Conservation (phyloP, 2,329 filamentous ascomycete species). For the Mycosphaerella sp. region DNA sequence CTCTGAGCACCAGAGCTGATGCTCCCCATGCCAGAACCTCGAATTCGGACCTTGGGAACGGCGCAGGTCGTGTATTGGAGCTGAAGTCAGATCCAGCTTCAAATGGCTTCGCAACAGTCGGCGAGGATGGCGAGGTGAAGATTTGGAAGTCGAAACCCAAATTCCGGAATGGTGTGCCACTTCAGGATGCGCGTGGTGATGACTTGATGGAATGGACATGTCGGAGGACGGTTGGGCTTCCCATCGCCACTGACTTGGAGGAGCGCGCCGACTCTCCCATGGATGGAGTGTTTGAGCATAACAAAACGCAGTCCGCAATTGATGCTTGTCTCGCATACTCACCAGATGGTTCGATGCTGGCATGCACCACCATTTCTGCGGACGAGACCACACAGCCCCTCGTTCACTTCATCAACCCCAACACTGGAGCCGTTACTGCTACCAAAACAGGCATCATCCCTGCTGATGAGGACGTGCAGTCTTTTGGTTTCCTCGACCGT, state of each 20-base stretch:
- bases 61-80: constrained; percentile 58
- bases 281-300: constrained; percentile 37
- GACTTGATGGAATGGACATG: constrained; percentile 69
- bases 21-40: constrained; percentile 58
- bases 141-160: constrained; percentile 73
- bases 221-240: constrained; percentile 47
- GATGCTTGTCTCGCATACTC: constrained; percentile 70
- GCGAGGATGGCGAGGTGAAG: constrained; percentile 69
- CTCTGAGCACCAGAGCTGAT: constrained; percentile 76
- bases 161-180: constrained; percentile 59
- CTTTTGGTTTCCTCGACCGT: constrained; percentile 61
- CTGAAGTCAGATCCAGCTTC: constrained; percentile 63
- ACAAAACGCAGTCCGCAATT: constrained; percentile 7
- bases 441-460: constrained; percentile 49
- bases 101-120: constrained; percentile 74
- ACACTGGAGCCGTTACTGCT: constrained; percentile 59
- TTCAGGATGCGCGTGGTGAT: constrained; percentile 53
- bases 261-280: constrained; percentile 26
- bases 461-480: constrained; percentile 49
- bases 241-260: constrained; percentile 27
- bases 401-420: constrained; percentile 70
- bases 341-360: constrained; percentile 76
- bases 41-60: constrained; percentile 16
- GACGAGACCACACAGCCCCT: constrained; percentile 48
- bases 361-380: constrained; percentile 45